Evolutionary conservation across 345 rosid species (phyloP).

Genomic region (Dimocarpus longan): DNA sequence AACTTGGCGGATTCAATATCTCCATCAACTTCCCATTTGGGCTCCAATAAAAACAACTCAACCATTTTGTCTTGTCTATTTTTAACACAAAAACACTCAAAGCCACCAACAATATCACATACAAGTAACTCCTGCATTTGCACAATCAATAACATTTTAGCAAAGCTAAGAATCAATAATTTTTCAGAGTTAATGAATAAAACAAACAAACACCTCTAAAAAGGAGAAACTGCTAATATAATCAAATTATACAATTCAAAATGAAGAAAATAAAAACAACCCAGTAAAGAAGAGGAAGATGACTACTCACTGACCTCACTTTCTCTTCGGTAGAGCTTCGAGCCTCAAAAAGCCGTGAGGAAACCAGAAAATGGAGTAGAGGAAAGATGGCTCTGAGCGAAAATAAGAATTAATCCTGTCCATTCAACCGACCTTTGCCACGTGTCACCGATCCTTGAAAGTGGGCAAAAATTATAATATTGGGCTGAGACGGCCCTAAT

Average conservation of each 20-base stretch:
- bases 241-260: not conserved
- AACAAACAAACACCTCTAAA: not conserved
- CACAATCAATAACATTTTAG: not conserved
- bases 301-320: not conserved
- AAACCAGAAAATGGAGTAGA: too few species aligned
- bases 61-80: conserved; percentile 33
- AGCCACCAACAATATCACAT: not conserved
- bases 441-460: too few species aligned
- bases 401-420: too few species aligned
- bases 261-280: not conserved
- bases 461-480: too few species aligned
- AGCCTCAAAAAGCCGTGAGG: not conserved
- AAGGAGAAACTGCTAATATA: not conserved
- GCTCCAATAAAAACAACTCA: conserved; percentile 53
- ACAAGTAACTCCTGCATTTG: not conserved
- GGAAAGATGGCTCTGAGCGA: too few species aligned
- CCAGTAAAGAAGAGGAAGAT: not conserved
- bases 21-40: conserved; percentile 35
- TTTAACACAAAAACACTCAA: not conserved
- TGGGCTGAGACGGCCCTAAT: too few species aligned
- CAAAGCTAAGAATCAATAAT: not conserved
- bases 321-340: not conserved
- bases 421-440: too few species aligned
- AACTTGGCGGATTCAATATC: conserved; percentile 33
- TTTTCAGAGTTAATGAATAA: not conserved